These are phyloP conservation scores for Carallia brachiata DNA, from an alignment of 345 rosid genomes.

Conservation along the genomic window DNA sequence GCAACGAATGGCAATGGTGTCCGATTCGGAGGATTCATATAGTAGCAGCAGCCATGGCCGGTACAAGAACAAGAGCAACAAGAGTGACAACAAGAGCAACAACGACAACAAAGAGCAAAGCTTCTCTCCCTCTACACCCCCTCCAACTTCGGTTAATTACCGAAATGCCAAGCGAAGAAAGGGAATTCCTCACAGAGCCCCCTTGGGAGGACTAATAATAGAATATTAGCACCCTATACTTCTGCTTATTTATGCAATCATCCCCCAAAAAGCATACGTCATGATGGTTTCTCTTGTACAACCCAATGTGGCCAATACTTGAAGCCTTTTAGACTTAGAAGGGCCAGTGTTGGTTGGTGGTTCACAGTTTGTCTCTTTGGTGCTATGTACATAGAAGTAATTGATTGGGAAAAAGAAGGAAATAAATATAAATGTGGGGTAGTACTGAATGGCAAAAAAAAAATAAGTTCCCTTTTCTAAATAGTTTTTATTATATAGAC, in stretches of 20 bases:
- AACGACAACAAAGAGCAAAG: conserved; percentile 16
- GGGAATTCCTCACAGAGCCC: conserved; percentile 86
- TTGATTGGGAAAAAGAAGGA: not conserved
- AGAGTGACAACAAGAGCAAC: conserved; percentile 12
- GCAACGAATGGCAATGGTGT: conserved; percentile 23
- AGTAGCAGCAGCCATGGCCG: conserved; percentile 51
- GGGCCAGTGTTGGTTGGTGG: not conserved
- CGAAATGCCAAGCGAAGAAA: conserved; percentile 70
- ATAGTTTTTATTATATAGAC: not conserved
- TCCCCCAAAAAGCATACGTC: not conserved
- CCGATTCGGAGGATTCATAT: conserved; percentile 77
- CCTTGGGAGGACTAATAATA: conserved; percentile 27
- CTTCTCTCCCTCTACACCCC: conserved; percentile 64
- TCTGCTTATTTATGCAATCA: not conserved
- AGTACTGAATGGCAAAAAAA: not conserved
- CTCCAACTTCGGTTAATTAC: conserved; percentile 46
- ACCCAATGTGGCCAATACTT: not conserved
- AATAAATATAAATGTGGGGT: not conserved
- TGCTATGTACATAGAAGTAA: not conserved
- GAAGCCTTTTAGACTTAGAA: not conserved
- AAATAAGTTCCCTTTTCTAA: not conserved
- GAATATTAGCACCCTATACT: not conserved
- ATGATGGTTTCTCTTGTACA: not conserved
- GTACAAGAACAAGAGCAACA: conserved; percentile 16
- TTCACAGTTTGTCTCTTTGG: not conserved